These are phyloP conservation scores for Cytospora mali DNA, from an alignment of 2,329 filamentous ascomycete species.

Conservation along the genomic window DNA sequence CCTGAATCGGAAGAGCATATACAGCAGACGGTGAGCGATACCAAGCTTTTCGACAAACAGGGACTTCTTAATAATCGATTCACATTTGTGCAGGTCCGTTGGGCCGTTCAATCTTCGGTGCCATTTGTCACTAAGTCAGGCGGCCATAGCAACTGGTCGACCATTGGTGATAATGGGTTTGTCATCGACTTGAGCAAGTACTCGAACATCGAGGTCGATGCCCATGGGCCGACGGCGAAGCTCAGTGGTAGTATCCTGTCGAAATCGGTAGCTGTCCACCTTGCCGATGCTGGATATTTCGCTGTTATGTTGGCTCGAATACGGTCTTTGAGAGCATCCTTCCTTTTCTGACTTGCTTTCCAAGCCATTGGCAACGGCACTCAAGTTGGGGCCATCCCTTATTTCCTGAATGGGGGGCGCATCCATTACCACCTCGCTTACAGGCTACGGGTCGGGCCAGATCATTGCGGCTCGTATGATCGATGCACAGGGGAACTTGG, in stretches of 20 bases:
- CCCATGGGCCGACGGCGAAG: slow-evolving; percentile 13
- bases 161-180: slow-evolving; percentile 8
- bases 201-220: slow-evolving; percentile 4
- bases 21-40: slow-evolving; percentile 8
- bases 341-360: slow-evolving; percentile 6
- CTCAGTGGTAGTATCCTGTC: slow-evolving; percentile 26
- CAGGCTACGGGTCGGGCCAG: slow-evolving; percentile 33
- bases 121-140: no score
- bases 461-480: slow-evolving; percentile 35
- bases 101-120: no score
- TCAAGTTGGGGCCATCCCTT: slow-evolving; percentile 36
- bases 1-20: slow-evolving; percentile 19
- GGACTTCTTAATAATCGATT: no score
- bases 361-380: slow-evolving; percentile 35
- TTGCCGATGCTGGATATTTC: slow-evolving; percentile 26
- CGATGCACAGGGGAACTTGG: slow-evolving; percentile 35
- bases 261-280: slow-evolving; percentile 19
- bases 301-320: slow-evolving; percentile 31
- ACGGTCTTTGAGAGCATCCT: no score
- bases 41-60: no score
- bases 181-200: slow-evolving; percentile 19
- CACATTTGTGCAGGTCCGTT: no score
- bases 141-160: slow-evolving; percentile 22
- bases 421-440: slow-evolving; percentile 26
- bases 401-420: slow-evolving; percentile 30